Conservation (phyloP, 352 stramenopile genomes). For the Aphanomyces invadans region DNA sequence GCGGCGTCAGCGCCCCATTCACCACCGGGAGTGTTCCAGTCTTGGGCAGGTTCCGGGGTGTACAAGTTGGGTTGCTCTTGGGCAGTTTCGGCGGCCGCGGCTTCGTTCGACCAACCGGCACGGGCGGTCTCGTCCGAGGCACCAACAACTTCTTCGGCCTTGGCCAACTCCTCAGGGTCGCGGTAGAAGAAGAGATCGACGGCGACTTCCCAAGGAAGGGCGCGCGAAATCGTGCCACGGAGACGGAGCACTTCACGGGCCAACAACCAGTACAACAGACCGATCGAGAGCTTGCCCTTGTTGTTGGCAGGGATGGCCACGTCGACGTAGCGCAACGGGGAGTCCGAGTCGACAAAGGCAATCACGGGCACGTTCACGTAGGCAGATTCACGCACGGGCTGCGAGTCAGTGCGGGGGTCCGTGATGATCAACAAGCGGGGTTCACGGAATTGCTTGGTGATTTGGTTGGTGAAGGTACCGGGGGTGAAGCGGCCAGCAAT, state of each 20-base stretch:
- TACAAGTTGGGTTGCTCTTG: constrained; percentile 49
- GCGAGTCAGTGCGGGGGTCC: constrained; percentile 96
- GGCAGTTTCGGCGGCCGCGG: constrained; percentile 35
- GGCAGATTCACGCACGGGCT: constrained; percentile 96
- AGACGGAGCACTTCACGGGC: constrained; percentile 97
- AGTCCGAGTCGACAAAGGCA: constrained; percentile 99
- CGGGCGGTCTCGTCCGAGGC: constrained; percentile 68
- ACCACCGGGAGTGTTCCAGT: constrained; percentile 60
- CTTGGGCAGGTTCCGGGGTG: constrained; percentile 36
- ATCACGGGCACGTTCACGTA: constrained; percentile 99
- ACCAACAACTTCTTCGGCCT: constrained; percentile 93
- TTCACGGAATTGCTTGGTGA: constrained; percentile 99
- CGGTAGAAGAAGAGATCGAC: constrained; percentile 99
- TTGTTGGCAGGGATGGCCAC: constrained; percentile 99
- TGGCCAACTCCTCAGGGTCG: constrained; percentile 99
- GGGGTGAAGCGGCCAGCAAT: constrained; percentile 99
- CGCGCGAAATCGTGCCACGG: constrained; percentile 92
- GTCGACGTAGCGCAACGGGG: constrained; percentile 98
- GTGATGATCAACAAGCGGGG: constrained; percentile 99
- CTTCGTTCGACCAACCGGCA: constrained; percentile 59
- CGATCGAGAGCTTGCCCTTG: constrained; percentile 99
- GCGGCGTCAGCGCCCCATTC: constrained; percentile 76
- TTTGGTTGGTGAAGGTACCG: constrained; percentile 99
- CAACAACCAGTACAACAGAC: constrained; percentile 99
- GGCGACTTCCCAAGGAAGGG: constrained; percentile 95